A percentile compares a stretch with the other conserved stretches of the same genome.
These are phyloP conservation scores for Geranium rotundifolium DNA, from an alignment of 345 rosid species.

Conservation along the genomic window DNA sequence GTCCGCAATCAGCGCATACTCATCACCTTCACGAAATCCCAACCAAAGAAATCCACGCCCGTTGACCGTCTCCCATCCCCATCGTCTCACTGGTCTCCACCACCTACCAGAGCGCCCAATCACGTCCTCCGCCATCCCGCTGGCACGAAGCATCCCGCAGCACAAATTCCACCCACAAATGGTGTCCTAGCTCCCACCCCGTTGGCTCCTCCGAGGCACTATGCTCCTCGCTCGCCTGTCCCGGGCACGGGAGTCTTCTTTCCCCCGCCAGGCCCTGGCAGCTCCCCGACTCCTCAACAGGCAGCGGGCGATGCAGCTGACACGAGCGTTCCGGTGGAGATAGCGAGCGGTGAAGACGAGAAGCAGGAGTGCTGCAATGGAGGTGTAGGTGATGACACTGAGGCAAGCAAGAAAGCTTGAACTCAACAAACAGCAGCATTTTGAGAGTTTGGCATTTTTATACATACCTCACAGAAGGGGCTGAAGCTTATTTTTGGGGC, in stretches of 20 bases:
- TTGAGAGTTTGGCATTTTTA: too few species aligned
- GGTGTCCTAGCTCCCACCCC: constrained; percentile 44
- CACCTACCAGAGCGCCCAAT: constrained; percentile 35
- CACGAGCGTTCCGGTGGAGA: constrained; percentile 12
- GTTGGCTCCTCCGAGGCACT: too few species aligned
- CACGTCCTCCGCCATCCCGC: constrained; percentile 29
- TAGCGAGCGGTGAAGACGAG: background rate
- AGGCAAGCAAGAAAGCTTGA: too few species aligned
- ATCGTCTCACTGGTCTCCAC: constrained; percentile 47
- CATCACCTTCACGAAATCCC: constrained; percentile 49
- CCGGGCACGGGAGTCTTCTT: constrained; percentile 83
- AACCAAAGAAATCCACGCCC: constrained; percentile 25
- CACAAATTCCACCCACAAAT: constrained; percentile 37
- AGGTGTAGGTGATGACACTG: too few species aligned
- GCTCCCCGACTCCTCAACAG: constrained; percentile 20
- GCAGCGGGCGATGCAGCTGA: constrained; percentile 12
- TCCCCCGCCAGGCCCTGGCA: constrained; percentile 40
- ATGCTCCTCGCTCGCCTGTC: constrained; percentile 38
- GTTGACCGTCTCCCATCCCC: constrained; percentile 26
- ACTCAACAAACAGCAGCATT: too few species aligned
- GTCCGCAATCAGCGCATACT: constrained; percentile 47
- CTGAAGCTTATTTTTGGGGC: too few species aligned
- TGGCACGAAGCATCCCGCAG: constrained; percentile 38
- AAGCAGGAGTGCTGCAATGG: too few species aligned
- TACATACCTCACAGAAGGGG: too few species aligned